Base-by-base conservation (phyloP, 2,329 filamentous ascomycete genomes). In the Fusarium caatingaense region DNA sequence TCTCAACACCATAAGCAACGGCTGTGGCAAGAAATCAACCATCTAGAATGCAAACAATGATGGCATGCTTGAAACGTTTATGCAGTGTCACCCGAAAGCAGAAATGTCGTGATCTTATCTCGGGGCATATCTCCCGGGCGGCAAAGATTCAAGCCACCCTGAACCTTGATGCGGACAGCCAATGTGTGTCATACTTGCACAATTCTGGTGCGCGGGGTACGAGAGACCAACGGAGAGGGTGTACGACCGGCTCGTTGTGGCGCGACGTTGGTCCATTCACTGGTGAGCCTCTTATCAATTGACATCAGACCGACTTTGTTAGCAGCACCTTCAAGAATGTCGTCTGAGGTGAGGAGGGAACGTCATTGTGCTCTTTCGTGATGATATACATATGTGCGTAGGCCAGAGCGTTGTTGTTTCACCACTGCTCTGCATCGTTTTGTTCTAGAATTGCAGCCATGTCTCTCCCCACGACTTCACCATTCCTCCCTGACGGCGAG, bases 231-330 rank as follows among this genome's bases (percentile, higher is more conserved):
- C 5, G 28, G 28, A 30, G 28, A 30, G 44, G 67, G 66, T 66
- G 66, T 66, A 37, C 12, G 16, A 44, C 12, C 37, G 34, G n/a
- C 30, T 18, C 28, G n/a, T 23, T 62, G 64, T 68, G 64, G 66
- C 58, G 65, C 53, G 30, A n/a, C 41, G 47, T 56, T 47, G 42
- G 32, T 32, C 49, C 25, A 53, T 40, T 60, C 44, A 69, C 45
- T 55, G 61, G 56, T 23, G 34, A 20, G 21, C 16, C n/a, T 40
- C 60, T 67, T 66, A 63, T 67, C 66, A 56, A 58, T 58, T 69
- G 67, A 70, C 67, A 70, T 70, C 66, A 67, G 53, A 58, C 54
- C 61, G 66, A 66, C 60, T 68, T 69, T 53, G 30, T 41, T 56
- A 44, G 44, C 28, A 34, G 21, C 10, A 1, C 5, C 27, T 8